Conservation (phyloP, 257 asterid species). For the Przewalskia tangutica region DNA sequence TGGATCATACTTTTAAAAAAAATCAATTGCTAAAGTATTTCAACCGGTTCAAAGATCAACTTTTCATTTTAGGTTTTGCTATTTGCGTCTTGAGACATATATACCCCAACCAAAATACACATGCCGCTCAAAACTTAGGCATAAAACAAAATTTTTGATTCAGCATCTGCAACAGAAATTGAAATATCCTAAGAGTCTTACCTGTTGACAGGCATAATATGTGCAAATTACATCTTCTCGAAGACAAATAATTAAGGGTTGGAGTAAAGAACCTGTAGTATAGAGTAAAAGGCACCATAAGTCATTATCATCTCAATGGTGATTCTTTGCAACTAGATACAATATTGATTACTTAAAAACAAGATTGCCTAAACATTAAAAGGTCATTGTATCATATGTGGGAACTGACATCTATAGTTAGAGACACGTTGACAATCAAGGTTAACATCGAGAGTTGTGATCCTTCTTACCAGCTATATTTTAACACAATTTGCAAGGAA, state of each 20-base stretch:
- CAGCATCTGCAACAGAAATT: background rate
- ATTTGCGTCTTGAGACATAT: background rate
- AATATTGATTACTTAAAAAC: background rate
- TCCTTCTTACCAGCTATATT: background rate
- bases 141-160: background rate
- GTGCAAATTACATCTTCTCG: constrained; percentile 54
- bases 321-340: background rate
- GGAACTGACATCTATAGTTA: background rate
- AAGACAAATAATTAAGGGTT: constrained; percentile 49
- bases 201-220: constrained; percentile 82
- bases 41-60: background rate
- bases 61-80: background rate
- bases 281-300: background rate
- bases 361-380: background rate
- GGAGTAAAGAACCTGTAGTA: constrained; percentile 86
- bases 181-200: constrained; percentile 16
- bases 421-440: background rate
- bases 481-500: background rate
- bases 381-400: background rate
- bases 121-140: background rate
- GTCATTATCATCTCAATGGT: background rate
- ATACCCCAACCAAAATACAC: background rate
- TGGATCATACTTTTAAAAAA: background rate
- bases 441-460: background rate
- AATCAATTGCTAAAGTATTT: background rate